Evolutionary conservation across 2,329 filamentous ascomycete genomes (phyloP).

Genomic region (Neurospora crassa): DNA sequence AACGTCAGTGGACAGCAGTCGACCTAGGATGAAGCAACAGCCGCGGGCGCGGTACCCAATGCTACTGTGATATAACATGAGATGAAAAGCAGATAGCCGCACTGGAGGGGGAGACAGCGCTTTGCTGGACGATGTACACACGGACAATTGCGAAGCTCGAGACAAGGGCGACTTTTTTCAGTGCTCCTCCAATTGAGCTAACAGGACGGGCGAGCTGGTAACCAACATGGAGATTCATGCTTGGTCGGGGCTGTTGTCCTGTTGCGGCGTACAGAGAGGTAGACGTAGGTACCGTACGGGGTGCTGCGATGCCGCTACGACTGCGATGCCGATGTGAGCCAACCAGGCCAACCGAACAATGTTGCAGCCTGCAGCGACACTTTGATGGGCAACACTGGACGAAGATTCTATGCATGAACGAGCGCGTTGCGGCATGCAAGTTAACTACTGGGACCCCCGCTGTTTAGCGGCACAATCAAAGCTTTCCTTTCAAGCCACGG

Average conservation of each 20-base stretch:
- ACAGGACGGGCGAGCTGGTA: background rate
- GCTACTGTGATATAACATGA: background rate
- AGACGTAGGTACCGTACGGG: background rate
- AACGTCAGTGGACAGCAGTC: background rate
- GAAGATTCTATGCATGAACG: slow-evolving; percentile 26
- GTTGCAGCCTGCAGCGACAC: slow-evolving; percentile 2
- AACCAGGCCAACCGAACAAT: background rate
- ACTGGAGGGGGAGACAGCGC: background rate
- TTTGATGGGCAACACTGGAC: slow-evolving; percentile 12
- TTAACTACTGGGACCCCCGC: background rate
- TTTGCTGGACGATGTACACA: background rate
- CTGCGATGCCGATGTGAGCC: background rate
- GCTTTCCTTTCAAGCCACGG: background rate
- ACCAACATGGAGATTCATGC: background rate
- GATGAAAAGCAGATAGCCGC: background rate
- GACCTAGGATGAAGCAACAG: background rate
- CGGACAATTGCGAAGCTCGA: background rate
- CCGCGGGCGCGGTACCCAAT: background rate
- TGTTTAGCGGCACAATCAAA: slow-evolving; percentile 4
- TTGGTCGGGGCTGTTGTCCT: background rate
- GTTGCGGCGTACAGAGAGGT: background rate
- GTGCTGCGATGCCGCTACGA: background rate
- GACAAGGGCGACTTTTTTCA: background rate
- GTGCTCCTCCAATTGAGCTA: background rate
- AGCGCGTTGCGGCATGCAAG: slow-evolving; percentile 15